These are phyloP conservation scores for Plasmopara viticola DNA, from an alignment of 352 stramenopile genomes.

Conservation along the genomic window DNA sequence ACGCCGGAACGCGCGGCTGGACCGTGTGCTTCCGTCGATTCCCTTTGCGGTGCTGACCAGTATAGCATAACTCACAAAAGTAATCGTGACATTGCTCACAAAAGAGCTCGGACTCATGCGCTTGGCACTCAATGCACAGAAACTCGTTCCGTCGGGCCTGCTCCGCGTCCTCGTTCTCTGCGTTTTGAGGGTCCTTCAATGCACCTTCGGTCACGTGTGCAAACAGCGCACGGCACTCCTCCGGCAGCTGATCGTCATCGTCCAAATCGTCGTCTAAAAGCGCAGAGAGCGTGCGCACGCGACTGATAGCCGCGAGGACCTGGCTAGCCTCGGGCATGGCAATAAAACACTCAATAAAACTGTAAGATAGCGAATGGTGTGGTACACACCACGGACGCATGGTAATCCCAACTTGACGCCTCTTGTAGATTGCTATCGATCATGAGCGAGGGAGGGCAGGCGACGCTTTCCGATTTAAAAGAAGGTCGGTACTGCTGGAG, in stretches of 20 bases:
- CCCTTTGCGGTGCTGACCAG: slow-evolving; percentile 81
- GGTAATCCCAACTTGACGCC: no score
- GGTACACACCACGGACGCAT: no score
- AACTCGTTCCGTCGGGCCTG: slow-evolving; percentile 36
- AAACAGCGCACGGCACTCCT: slow-evolving; percentile 48
- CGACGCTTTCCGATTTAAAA: no score
- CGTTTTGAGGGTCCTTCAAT: slow-evolving; percentile 18
- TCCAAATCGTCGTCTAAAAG: slow-evolving; percentile 60
- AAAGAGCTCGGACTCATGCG: slow-evolving; percentile 63
- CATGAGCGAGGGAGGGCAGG: no score
- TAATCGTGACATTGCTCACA: slow-evolving; percentile 88
- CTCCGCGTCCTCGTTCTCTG: slow-evolving; percentile 13
- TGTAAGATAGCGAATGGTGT: no score
- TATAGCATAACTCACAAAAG: slow-evolving; percentile 81
- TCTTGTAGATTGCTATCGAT: no score
- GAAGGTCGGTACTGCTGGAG: no score
- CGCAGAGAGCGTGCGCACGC: slow-evolving; percentile 76
- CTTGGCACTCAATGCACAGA: slow-evolving; percentile 63
- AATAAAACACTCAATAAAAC: no score
- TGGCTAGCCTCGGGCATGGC: no score
- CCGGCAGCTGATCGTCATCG: slow-evolving; percentile 47
- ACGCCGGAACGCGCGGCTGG: slow-evolving; percentile 46
- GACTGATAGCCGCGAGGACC: slow-evolving; percentile 9
- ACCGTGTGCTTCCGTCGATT: slow-evolving; percentile 71
- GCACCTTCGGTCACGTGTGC: slow-evolving; percentile 20